Evolutionary conservation across 2,329 filamentous ascomycete genomes (phyloP).

Genomic region (Pseudogymnoascus sp.): DNA sequence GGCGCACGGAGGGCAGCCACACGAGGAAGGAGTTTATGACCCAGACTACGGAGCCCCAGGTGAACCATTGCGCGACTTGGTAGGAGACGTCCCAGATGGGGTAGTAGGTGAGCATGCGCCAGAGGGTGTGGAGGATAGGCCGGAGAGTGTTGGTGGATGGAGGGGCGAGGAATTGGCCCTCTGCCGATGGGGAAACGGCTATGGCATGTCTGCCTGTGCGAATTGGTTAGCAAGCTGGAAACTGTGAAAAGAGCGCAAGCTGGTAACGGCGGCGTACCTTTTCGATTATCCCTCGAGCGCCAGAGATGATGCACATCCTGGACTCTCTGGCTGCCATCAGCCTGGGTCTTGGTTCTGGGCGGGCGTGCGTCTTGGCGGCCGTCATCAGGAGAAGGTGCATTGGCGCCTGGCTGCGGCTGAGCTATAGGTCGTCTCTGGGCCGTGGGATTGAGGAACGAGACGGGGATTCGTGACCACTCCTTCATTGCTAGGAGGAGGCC

Average conservation of each 20-base stretch:
- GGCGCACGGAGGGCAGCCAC: slow-evolving; percentile 49
- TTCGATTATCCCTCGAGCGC: slow-evolving; percentile 39
- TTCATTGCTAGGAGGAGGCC: background rate
- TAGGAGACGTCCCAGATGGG: slow-evolving; percentile 51
- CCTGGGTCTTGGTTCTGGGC: background rate
- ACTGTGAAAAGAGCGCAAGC: background rate
- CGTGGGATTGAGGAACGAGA: slow-evolving; percentile 44
- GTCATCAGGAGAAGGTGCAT: background rate
- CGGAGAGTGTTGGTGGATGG: slow-evolving; percentile 26
- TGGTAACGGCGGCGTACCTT: slow-evolving; percentile 28
- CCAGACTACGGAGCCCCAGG: slow-evolving; percentile 46
- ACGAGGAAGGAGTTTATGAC: slow-evolving; percentile 56
- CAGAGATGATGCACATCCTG: slow-evolving; percentile 29
- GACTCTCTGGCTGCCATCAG: slow-evolving; percentile 17
- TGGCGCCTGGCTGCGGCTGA: background rate
- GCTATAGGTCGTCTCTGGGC: slow-evolving; percentile 16
- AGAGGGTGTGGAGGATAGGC: slow-evolving; percentile 29
- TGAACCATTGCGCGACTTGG: slow-evolving; percentile 46
- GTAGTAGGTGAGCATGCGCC: slow-evolving; percentile 41
- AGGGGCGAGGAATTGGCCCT: slow-evolving; percentile 22
- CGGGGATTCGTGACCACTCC: slow-evolving; percentile 21
- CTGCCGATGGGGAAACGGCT: slow-evolving; percentile 22
- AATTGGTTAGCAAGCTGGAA: background rate
- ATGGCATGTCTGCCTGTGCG: slow-evolving; percentile 33
- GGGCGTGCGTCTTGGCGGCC: background rate